Base-by-base conservation (phyloP, 768 basidiomycete genomes). In the Serendipita sp. region DNA sequence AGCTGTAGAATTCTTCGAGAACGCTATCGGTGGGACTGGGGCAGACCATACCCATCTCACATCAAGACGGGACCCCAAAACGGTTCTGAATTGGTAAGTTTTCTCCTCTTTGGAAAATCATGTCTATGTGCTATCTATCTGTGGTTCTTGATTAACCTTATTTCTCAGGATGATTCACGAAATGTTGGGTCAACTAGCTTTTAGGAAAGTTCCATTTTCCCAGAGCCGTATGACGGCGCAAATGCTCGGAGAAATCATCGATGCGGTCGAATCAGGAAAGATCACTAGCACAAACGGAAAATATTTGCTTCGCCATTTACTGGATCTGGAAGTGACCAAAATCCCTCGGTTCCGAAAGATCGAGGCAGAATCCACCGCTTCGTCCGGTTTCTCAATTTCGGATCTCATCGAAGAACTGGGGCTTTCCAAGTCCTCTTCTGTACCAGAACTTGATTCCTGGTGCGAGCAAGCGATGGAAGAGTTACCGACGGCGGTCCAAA, bases 261-360 rank as follows among this genome's bases (percentile, higher is more conserved):
- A 88, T 67, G 74, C 93, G 66, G 83, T 98, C 1, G 80, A 84
- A 37, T 69, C 72, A 13, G 80, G 79, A 29, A 75, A 75, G 18
- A 76, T 98, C 18, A 95, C 71, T 89, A 91, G 86, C 3, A 86
- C 86, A 13, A 85, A 88, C 8, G 93, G 84, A 3, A 92, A 89
- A 73, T 72, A 78, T 1, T 76, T 94, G 31, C 76, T 96, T n/a
- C 81, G 83, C 3, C 78, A 87, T 65, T 81, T 91, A 73, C 79
- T 93, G 45, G 71, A 74, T 44, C 74, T 77, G 64, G 71, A 71
- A 2, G 70, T 73, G 15, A 71, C 78, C 1, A 74, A 76, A 13
- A 65, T 73, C 40, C 73, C 77, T 2, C 23, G 16, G 18, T 36
- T 27, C 34, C 34, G 18, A 31, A 50, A 8, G 33, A 40, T 40